Evolutionary conservation across 495 filamentous ascomycete species (phyloP), one percentile per base, ranked within the genome.

Genomic region (Penicillium robsamsonii): DNA sequence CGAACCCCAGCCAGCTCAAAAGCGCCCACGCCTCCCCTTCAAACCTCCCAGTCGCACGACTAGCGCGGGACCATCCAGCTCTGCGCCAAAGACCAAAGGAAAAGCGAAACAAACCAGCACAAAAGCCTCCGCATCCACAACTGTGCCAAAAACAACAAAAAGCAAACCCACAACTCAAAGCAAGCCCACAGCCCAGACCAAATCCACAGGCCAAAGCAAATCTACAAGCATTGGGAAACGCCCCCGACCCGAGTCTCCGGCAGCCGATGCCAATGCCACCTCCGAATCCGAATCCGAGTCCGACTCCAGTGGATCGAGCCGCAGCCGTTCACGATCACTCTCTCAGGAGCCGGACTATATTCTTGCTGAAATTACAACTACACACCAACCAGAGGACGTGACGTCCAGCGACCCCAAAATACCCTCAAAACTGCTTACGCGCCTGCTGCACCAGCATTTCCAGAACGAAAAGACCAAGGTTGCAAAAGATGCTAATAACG

Each of bases 371-470:
- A 76, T 79, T 40, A 74, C 63, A 17, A 63, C 70, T 38, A 61
- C 60, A 12, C 53, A 71, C 3, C 47, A 62, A 31, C 27, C 54
- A 3, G 63, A 70, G 7, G 67, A 76, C 31, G 65, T 79, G 22
- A 55, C 64, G 10, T 69, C 65, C 15, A 69, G 68, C 18, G 70
- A 78, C 3, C 79, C 81, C 2, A 75, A 78, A 1, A 88, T 98
- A 17, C 91, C 91, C 8, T 75, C 81, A 2, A 85, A 87, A 45
- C 76, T 98, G 20, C 72, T 98, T 13, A 87, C 86, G 5, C 77
- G 79, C 43, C 67, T 97, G 1, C 72, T 97, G 30, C 87, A 96
- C 64, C 82, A 92, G 54, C 84, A 87, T 70, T 96, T 96, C 63
- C 79, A 86, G 53, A 80, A 83, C 38, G 66, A 78, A 18, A 82